Evolutionary conservation across 441 rosid species (phyloP), one percentile per base, ranked within the genome.

Genomic region (Croton laevigatus): DNA sequence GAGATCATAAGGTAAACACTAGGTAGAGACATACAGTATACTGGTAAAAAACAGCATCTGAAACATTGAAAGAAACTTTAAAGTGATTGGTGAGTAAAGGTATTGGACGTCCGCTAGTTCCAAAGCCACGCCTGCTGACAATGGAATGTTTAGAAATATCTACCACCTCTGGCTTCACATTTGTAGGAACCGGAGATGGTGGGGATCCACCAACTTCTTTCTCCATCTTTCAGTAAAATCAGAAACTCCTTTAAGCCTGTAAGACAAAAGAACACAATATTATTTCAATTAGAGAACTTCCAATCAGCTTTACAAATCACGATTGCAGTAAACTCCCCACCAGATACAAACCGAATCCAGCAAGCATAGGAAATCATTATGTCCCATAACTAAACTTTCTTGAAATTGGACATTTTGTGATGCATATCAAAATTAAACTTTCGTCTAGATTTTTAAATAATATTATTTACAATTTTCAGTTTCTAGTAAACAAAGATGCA

Each of bases 21-120:
- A 68, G 20, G 27, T 14, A 54, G 78, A 73, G 78, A 73, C 94
- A 76, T 88, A 95, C 99, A 75, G 67, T 82, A 73, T 95, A 95
- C 65, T 92, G 97, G 83, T 88, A 85, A 75, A 92, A 92, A 44
- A 87, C 85, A 34, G 82, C 86, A 83, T 91, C 87, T 45, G 82
- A 81, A 61, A 61, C 66, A 62, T 71, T 71, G 54, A 92, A 77
- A 32, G 87, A 73, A 65, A 82, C 98, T 81, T 85, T 80, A 66
- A 80, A 95, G 82, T 92, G 96, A 78, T 95, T 95, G 62, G 88
- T 54, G 23, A 84, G 88, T 78, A 95, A 66, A 51, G 79, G 53
- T 70, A 92, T 79, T 37, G 58, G 76, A 37, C 59, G 69, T 13
- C 99, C 99, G 48, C 68, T 52, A 4, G 57, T 79, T 67, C 97